Percentiles rank a stretch among this genome's conserved stretches.
Conservation (phyloP, 2,329 filamentous ascomycete genomes). For the Colletotrichum karsti region DNA sequence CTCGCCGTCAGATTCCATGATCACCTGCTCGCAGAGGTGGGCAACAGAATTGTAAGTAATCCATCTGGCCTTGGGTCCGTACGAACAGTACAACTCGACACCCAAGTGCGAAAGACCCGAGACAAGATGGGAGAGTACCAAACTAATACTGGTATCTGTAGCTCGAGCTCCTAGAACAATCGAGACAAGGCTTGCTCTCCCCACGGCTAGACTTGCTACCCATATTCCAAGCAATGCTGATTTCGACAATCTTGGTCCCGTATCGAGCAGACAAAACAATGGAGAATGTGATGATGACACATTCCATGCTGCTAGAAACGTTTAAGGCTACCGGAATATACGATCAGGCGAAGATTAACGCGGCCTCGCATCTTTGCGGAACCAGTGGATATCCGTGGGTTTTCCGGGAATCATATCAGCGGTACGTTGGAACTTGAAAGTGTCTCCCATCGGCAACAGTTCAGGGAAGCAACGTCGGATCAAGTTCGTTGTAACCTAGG, state of each 20-base stretch:
- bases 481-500: too few relatives aligned
- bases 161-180: slow-evolving; percentile 10
- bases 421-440: background rate
- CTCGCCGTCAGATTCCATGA: slow-evolving; percentile 11
- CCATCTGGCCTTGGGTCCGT: background rate
- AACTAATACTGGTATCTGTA: background rate
- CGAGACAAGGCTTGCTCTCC: slow-evolving; percentile 4
- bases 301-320: slow-evolving; percentile 12
- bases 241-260: slow-evolving; percentile 12
- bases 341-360: slow-evolving; percentile 7
- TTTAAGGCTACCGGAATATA: slow-evolving; percentile 13
- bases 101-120: background rate
- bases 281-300: slow-evolving; percentile 19
- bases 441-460: too few relatives aligned
- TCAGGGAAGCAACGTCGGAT: too few relatives aligned
- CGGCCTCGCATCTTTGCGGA: background rate
- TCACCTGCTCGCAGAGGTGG: background rate
- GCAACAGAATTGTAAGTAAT: slow-evolving; percentile 10
- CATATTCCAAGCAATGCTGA: slow-evolving; percentile 11
- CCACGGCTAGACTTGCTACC: background rate
- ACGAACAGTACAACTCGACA: too few relatives aligned
- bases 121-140: background rate
- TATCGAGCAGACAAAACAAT: slow-evolving; percentile 15
- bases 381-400: background rate
- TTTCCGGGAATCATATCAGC: slow-evolving; percentile 14